These are phyloP conservation scores for Cryptococcus sp. DNA, from an alignment of 1,284 basidiomycete species.

Conservation along the genomic window DNA sequence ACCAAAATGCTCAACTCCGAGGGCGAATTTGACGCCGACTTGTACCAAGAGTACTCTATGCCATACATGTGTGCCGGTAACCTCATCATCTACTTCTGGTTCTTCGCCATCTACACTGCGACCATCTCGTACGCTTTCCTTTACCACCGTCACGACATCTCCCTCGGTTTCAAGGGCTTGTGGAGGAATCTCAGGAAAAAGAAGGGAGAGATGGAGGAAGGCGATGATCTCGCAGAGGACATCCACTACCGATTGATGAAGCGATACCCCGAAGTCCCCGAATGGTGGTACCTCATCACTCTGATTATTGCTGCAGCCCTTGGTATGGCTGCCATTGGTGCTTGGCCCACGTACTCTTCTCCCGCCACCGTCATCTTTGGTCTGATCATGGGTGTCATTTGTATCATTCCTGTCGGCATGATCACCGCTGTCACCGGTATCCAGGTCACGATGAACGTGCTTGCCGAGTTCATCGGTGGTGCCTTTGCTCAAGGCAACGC, in stretches of 20 bases:
- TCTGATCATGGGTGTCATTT: conserved; percentile 26
- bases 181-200: conserved; percentile 21
- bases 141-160: conserved; percentile 54
- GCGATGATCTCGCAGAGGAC: conserved; percentile 36
- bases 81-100: conserved; percentile 39
- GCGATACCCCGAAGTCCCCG: conserved; percentile 74
- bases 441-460: conserved; percentile 57
- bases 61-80: conserved; percentile 44
- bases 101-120: conserved; percentile 44
- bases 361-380: conserved; percentile 58
- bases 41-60: conserved; percentile 43
- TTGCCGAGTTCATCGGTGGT: conserved; percentile 63
- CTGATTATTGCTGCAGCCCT: conserved; percentile 62
- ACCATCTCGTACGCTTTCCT: conserved; percentile 51
- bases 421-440: conserved; percentile 61
- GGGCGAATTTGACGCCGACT: conserved; percentile 32
- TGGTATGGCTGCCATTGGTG: conserved; percentile 42
- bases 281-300: conserved; percentile 70
- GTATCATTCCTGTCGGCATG: conserved; percentile 52
- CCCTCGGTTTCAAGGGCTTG: conserved; percentile 43
- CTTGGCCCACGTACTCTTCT: conserved; percentile 65
- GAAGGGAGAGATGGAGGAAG: conserved; percentile 8
- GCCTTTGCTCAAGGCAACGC: conserved; percentile 61
- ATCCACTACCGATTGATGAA: conserved; percentile 53
- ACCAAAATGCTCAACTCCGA: conserved; percentile 39